Evolutionary conservation across 352 stramenopile species (phyloP).

Genomic region (Globisporangium polare): DNA sequence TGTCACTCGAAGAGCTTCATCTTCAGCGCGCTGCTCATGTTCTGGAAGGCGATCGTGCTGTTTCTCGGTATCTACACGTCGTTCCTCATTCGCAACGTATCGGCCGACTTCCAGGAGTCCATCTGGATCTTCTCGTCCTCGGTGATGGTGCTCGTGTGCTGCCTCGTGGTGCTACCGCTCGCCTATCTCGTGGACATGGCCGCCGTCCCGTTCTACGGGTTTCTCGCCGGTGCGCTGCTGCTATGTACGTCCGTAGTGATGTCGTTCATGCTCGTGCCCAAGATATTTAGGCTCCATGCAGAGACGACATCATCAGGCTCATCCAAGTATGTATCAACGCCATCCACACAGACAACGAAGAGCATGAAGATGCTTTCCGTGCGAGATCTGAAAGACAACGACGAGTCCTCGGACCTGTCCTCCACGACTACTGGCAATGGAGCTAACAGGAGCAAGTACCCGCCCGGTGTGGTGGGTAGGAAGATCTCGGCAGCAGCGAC

Average conservation of each 20-base stretch:
- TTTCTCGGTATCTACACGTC: conserved; percentile 6
- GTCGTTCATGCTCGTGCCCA: conserved; percentile 28
- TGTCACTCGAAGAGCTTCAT: conserved; percentile 16
- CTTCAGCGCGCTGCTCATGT: conserved; percentile 11
- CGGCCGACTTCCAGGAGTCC: conserved; percentile 10
- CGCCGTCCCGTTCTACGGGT: conserved; percentile 20
- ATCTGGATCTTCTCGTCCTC: conserved; percentile 25
- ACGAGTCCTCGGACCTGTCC: too few relatives aligned
- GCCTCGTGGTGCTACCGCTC: conserved; percentile 31
- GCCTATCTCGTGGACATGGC: conserved; percentile 35
- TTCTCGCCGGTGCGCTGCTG: conserved; percentile 20
- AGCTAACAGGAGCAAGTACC: too few relatives aligned
- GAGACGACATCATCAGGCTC: background rate
- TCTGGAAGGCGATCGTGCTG: conserved; percentile 10
- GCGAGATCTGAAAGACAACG: too few relatives aligned
- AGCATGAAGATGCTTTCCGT: too few relatives aligned
- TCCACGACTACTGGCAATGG: too few relatives aligned
- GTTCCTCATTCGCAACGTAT: conserved; percentile 13
- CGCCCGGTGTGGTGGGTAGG: too few relatives aligned
- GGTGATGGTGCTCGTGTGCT: conserved; percentile 24
- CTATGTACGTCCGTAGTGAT: conserved; percentile 24
- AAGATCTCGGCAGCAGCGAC: too few relatives aligned
- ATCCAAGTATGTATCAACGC: background rate
- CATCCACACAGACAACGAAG: too few relatives aligned
- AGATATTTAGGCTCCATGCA: conserved; percentile 19